Percentiles rank a stretch among this genome's conserved stretches.
Evolutionary conservation across 495 filamentous ascomycete species (phyloP).

Genomic region (Neurospora africana): DNA sequence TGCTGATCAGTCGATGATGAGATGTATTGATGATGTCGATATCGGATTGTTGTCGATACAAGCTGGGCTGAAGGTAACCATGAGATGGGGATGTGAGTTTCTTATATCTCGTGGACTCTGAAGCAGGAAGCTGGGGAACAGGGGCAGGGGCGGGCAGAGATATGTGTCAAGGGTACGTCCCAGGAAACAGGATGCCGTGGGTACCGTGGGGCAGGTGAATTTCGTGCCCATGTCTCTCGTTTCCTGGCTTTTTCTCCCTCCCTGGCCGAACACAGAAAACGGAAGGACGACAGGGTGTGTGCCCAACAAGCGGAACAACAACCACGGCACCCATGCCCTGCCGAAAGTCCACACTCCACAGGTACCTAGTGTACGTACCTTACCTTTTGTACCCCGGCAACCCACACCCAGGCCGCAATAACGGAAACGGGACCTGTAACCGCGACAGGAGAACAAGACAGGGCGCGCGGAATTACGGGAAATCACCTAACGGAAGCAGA

Average conservation of each 20-base stretch:
- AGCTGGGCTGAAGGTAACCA: background rate
- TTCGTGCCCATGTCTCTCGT: background rate
- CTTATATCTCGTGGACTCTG: conserved; percentile 7
- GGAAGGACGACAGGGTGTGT: background rate
- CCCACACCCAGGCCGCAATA: background rate
- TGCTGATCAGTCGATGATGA: conserved; percentile 1
- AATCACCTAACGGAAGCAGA: background rate
- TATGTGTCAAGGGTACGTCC: conserved; percentile 7
- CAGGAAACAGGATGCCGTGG: conserved; percentile 19
- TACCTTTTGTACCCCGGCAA: background rate
- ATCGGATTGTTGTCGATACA: conserved; percentile 3
- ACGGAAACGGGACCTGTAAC: background rate
- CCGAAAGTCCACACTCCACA: background rate
- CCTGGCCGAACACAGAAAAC: background rate
- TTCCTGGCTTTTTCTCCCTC: background rate
- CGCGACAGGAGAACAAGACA: background rate
- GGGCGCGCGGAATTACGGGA: background rate
- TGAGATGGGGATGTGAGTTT: conserved; percentile 6
- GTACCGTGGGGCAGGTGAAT: conserved; percentile 18
- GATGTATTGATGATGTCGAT: conserved; percentile 4
- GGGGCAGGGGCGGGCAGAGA: background rate
- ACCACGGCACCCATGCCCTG: background rate
- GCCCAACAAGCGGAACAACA: background rate
- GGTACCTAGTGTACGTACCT: background rate
- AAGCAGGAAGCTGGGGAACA: conserved; percentile 7